Evolutionary conservation across 2,329 filamentous ascomycete species (phyloP).

Genomic region (Talaromyces sp.): DNA sequence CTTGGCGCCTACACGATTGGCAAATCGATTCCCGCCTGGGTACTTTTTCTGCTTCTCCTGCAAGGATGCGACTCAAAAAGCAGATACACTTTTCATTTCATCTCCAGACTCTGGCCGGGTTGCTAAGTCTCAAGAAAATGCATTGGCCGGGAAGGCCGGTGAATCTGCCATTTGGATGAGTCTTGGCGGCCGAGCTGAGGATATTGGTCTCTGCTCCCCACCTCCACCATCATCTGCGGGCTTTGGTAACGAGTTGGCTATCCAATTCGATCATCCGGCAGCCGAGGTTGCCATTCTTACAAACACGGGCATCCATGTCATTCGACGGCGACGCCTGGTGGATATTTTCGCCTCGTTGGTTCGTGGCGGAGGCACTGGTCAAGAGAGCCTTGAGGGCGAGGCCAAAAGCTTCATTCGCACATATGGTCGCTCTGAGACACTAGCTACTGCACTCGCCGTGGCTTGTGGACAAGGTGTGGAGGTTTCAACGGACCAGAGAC

Average conservation of each 20-base stretch:
- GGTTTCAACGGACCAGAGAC: conserved; percentile 69
- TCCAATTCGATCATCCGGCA: conserved; percentile 85
- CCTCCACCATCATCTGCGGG: conserved; percentile 68
- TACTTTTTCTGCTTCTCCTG: conserved; percentile 86
- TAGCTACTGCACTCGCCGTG: conserved; percentile 88
- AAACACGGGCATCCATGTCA: conserved; percentile 83
- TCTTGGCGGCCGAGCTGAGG: conserved; percentile 73
- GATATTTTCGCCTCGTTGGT: conserved; percentile 89
- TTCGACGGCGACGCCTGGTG: conserved; percentile 80
- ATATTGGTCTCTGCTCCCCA: conserved; percentile 74
- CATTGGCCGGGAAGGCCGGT: conserved; percentile 63
- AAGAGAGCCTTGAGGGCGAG: conserved; percentile 76
- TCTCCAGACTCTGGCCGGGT: conserved; percentile 89
- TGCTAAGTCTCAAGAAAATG: conserved; percentile 57
- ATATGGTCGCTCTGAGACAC: conserved; percentile 86
- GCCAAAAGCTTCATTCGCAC: conserved; percentile 80
- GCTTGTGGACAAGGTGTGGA: conserved; percentile 92
- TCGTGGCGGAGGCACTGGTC: conserved; percentile 67
- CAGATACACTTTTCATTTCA: conserved; percentile 77
- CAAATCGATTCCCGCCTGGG: conserved; percentile 73
- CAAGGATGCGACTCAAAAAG: conserved; percentile 60
- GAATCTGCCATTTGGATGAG: conserved; percentile 82
- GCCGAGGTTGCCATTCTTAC: conserved; percentile 90
- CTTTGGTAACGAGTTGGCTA: conserved; percentile 92
- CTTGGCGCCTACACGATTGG: conserved; percentile 44